Conservation (phyloP, 202 grass and related monocot genomes). For the Tripidium arundinaceum region DNA sequence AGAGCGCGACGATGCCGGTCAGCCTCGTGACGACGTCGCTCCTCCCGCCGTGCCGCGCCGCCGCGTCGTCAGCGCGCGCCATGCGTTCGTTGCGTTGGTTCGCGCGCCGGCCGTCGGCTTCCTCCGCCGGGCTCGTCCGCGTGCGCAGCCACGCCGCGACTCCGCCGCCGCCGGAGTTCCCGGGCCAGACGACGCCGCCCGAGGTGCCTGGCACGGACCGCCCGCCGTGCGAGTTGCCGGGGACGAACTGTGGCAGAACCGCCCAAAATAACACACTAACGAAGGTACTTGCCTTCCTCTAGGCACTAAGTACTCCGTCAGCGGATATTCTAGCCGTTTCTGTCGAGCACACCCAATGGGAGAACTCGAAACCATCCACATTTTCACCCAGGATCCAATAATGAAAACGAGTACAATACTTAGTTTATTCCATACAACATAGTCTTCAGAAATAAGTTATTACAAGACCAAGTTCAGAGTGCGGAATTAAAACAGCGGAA, state of each 20-base stretch:
- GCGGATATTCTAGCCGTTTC: too few relatives aligned
- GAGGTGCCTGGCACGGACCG: conserved; percentile 12
- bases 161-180: conserved; percentile 28
- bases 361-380: too few relatives aligned
- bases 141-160: not conserved
- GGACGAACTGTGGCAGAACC: not conserved
- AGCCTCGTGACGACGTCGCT: conserved; percentile 22
- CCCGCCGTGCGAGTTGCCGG: conserved; percentile 19
- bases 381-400: too few relatives aligned
- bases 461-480: too few relatives aligned
- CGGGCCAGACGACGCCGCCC: not conserved
- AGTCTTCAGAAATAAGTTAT: too few relatives aligned
- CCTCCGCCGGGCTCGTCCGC: not conserved
- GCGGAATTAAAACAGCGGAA: too few relatives aligned
- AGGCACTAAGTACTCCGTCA: too few relatives aligned
- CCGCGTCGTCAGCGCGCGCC: not conserved
- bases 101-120: not conserved
- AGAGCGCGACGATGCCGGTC: not conserved
- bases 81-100: conserved; percentile 2
- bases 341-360: too few relatives aligned
- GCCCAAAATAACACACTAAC: too few relatives aligned
- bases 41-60: conserved; percentile 4
- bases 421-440: too few relatives aligned
- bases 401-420: too few relatives aligned
- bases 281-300: too few relatives aligned